phyloP scores from a whole-genome alignment of 2,329 filamentous ascomycete genomes.

The Colletotrichum costaricense region DNA sequence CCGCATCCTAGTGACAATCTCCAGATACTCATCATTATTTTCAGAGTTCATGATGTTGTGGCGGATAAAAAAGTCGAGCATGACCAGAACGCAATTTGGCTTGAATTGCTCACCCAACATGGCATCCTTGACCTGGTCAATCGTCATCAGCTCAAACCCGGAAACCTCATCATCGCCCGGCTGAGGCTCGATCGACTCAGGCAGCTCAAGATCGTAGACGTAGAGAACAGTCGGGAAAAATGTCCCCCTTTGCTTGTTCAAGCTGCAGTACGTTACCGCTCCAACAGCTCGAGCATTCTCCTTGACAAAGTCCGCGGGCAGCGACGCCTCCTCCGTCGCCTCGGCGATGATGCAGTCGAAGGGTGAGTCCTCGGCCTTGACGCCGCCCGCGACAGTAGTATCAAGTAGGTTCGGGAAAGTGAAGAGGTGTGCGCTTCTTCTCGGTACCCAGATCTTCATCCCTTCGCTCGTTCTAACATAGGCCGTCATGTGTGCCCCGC shows the following conservation, averaged over 20 bases:
- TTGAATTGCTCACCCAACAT: constrained; percentile 81
- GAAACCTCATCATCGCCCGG: constrained; percentile 85
- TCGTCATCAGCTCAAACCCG: constrained; percentile 75
- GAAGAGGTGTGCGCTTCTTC: constrained; percentile 72
- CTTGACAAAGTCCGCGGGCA: constrained; percentile 44
- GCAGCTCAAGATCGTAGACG: constrained; percentile 80
- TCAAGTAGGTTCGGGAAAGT: constrained; percentile 82
- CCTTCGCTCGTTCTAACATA: constrained; percentile 60
- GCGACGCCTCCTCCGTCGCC: constrained; percentile 75
- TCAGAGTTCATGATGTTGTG: constrained; percentile 80
- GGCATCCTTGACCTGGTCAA: constrained; percentile 68
- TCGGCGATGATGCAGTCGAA: constrained; percentile 78
- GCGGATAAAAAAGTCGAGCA: constrained; percentile 85
- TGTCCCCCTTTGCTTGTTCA: constrained; percentile 27
- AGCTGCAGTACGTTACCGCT: constrained; percentile 44
- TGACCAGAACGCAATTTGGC: constrained; percentile 81
- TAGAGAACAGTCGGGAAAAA: constrained; percentile 61
- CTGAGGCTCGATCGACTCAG: constrained; percentile 65
- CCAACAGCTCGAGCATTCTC: constrained; percentile 42
- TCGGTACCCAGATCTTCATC: constrained; percentile 78
- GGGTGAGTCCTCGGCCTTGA: constrained; percentile 73
- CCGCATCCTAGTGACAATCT: constrained; percentile 66
- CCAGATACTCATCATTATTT: constrained; percentile 77
- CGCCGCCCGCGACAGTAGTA: constrained; percentile 83
- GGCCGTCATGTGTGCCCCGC: constrained; percentile 75